phyloP scores from a whole-genome alignment of 2,329 filamentous ascomycete species.

The Hypoxylon sp. region DNA sequence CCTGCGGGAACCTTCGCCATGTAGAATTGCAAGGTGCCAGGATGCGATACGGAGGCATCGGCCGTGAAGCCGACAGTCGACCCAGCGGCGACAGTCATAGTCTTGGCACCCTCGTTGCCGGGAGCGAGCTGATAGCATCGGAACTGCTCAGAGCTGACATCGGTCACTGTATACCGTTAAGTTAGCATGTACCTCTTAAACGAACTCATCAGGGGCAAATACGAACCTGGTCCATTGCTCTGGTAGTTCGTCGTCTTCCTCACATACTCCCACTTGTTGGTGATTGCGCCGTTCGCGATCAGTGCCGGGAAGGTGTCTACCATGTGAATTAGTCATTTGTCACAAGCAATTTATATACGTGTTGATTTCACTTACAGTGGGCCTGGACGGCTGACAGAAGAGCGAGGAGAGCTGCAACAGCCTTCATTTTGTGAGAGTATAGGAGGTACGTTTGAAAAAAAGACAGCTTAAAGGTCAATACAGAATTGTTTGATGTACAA shows the following conservation, averaged over 20 bases:
- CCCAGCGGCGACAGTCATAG: conserved; percentile 60
- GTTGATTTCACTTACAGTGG: conserved; percentile 53
- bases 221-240: conserved; percentile 58
- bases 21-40: conserved; percentile 57
- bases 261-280: conserved; percentile 61
- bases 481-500: too few species aligned
- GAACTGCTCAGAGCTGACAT: conserved; percentile 62
- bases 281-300: conserved; percentile 51
- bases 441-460: not conserved
- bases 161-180: conserved; percentile 54
- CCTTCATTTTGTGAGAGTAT: conserved; percentile 44
- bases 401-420: conserved; percentile 44
- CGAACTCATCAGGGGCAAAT: not conserved
- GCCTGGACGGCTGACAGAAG: conserved; percentile 52
- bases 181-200: conserved; percentile 15
- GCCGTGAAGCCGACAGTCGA: conserved; percentile 60
- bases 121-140: conserved; percentile 64
- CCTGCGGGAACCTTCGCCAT: conserved; percentile 58
- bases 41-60: conserved; percentile 58
- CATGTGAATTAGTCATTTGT: conserved; percentile 20
- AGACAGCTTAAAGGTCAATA: not conserved
- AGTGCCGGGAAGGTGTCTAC: conserved; percentile 60
- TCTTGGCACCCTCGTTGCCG: conserved; percentile 57
- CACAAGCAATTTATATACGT: not conserved
- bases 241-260: conserved; percentile 65